Conservation (phyloP, 345 rosid species). For the Mallotus nudiflorus region DNA sequence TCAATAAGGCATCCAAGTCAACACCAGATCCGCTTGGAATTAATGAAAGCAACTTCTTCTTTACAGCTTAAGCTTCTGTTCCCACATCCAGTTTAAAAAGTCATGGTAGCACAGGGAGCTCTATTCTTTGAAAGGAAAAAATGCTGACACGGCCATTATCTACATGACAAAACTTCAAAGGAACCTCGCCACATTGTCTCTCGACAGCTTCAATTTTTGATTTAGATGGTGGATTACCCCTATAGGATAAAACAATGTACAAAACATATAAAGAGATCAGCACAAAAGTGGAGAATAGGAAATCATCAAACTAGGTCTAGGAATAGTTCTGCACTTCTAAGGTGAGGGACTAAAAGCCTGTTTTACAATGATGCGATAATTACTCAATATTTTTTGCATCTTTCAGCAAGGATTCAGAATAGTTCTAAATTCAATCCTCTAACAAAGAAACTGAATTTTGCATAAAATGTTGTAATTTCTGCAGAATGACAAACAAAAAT, state of each 20-base stretch:
- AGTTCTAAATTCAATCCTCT: no score
- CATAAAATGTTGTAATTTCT: no score
- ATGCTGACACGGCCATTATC: constrained; percentile 69
- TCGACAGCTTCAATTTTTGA: constrained; percentile 49
- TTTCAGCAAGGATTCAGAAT: no score
- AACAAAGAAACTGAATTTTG: no score
- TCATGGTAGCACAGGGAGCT: constrained; percentile 56
- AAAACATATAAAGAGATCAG: no score
- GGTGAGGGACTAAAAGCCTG: no score
- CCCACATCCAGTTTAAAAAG: neutral
- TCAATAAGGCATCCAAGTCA: no score
- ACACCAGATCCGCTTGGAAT: neutral
- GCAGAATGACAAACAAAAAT: neutral
- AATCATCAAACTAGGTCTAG: no score
- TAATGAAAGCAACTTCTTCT: neutral
- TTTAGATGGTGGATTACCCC: constrained; percentile 57
- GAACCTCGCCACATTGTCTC: constrained; percentile 39
- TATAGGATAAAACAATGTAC: constrained; percentile 16
- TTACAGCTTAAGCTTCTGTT: neutral
- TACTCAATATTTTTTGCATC: no score
- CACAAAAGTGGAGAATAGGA: no score
- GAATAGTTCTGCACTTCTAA: no score
- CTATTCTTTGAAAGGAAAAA: constrained; percentile 47
- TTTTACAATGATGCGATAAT: no score
- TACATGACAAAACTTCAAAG: constrained; percentile 60